A percentile compares a stretch with the other conserved stretches of the same genome.
phyloP scores from a whole-genome alignment of 2,329 filamentous ascomycete species.

The Cryphonectria naterciae region DNA sequence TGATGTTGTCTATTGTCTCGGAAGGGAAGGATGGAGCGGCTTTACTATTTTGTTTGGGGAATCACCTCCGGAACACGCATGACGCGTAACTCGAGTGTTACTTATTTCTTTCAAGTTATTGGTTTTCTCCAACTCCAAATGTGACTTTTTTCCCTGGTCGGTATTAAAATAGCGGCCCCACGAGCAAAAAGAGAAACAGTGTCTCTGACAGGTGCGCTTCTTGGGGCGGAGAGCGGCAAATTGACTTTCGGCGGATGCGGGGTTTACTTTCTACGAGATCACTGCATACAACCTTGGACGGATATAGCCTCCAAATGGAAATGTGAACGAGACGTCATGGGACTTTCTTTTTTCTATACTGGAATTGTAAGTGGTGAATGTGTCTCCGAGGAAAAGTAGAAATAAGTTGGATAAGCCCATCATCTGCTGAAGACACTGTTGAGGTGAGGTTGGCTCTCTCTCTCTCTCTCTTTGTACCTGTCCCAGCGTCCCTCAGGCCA shows the following conservation, averaged over 20 bases:
- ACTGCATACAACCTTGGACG: slow-evolving; percentile 6
- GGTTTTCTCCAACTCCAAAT: background rate
- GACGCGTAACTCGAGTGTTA: background rate
- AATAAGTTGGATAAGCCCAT: background rate
- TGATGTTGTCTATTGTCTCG: background rate
- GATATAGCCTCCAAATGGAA: background rate
- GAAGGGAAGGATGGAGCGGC: background rate
- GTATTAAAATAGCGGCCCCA: background rate
- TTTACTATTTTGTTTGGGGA: background rate
- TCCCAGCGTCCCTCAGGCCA: background rate
- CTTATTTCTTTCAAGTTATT: background rate
- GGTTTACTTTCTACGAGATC: background rate
- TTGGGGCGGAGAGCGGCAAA: background rate
- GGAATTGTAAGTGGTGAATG: background rate
- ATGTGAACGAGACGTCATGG: background rate
- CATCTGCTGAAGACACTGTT: background rate
- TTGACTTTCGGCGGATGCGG: slow-evolving; percentile 1
- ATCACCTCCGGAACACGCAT: background rate
- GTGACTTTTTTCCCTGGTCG: no score
- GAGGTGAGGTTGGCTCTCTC: background rate
- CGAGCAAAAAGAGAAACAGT: background rate
- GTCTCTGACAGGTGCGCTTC: slow-evolving; percentile 13
- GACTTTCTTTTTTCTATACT: background rate
- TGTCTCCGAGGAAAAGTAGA: background rate
- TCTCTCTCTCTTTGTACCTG: background rate